These are phyloP conservation scores for Colletotrichum acutatum DNA, from an alignment of 2,329 filamentous ascomycete species.

Conservation along the genomic window DNA sequence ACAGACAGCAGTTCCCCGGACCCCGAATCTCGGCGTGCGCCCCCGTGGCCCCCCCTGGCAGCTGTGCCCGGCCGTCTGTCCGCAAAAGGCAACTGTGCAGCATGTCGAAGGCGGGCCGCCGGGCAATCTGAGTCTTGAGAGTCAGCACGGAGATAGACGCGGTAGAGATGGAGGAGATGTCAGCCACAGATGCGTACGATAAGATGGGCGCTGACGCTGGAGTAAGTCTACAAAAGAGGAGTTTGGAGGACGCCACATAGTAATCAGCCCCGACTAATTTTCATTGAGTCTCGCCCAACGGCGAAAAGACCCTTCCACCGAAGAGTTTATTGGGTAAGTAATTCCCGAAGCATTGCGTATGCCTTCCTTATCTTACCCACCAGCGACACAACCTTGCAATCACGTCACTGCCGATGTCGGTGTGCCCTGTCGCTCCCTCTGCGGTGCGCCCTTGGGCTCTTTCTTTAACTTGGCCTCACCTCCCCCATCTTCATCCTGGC, in stretches of 20 bases:
- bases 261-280: not conserved
- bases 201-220: constrained; percentile 10
- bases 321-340: constrained; percentile 6
- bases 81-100: constrained; percentile 16
- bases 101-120: not conserved
- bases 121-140: too few relatives aligned
- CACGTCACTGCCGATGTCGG: constrained; percentile 36
- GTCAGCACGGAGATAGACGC: too few relatives aligned
- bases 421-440: not conserved
- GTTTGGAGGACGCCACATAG: not conserved
- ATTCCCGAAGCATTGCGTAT: constrained; percentile 26
- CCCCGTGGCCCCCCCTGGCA: not conserved
- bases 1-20: not conserved
- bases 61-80: constrained; percentile 13
- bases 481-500: not conserved
- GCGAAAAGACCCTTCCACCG: not conserved
- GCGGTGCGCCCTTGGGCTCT: not conserved
- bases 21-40: constrained; percentile 25
- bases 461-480: not conserved
- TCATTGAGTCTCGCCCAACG: not conserved
- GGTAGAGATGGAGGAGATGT: too few relatives aligned
- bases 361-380: constrained; percentile 29
- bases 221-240: not conserved
- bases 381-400: constrained; percentile 30
- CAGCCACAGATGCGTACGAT: constrained; percentile 3